Base-by-base conservation (phyloP, 2,329 filamentous ascomycete genomes). In the Fusarium buharicum region DNA sequence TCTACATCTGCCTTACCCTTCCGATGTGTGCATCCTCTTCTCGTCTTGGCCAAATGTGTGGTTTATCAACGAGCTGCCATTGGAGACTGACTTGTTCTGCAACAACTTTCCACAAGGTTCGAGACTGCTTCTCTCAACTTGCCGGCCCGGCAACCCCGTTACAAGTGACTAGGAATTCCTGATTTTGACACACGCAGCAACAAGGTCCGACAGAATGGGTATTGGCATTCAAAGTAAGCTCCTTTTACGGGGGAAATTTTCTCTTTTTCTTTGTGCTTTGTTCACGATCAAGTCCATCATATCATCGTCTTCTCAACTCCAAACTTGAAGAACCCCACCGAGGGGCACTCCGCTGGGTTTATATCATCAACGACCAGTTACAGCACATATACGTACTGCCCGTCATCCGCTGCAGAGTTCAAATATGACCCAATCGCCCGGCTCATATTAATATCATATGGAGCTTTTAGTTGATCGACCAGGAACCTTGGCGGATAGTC, bases 121-220 rank as follows among this genome's bases (percentile, higher is more conserved):
- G 62, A 65, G 62, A 55, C 53, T 59, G 48, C 43, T 43, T 59
- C 46, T 34, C 39, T 66, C 27, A 33, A 40, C 16, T 27, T 39
- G 43, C 58, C 62, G 62, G 62, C 53, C 62, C 62, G 62, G 57
- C 44, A 65, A 59, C 33, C 20, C 57, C 62, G 62, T 59, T 36
- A 66, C 24, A 59, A 55, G 45, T 59, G 45, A 56, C 55, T 33
- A 36, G n/a, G 40, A 64, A 27, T 60, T 45, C 30, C 53, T 62
- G 37, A 49, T 46, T 9, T 40, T 59, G 38, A 39, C 45, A 49
- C 51, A 44, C 7, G 24, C 37, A 51, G 28, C 43, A 36, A 27
- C 27, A 39, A 28, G n/a, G 13, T 22, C 24, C n/a, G 37, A 18
- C n/a, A 50, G 6, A 27, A 27, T 34, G 13, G 44, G 39, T 11